Percentiles rank a stretch among this genome's conserved stretches.
phyloP scores from a whole-genome alignment of 305 asterid genomes.

The Fraxinus sp. region DNA sequence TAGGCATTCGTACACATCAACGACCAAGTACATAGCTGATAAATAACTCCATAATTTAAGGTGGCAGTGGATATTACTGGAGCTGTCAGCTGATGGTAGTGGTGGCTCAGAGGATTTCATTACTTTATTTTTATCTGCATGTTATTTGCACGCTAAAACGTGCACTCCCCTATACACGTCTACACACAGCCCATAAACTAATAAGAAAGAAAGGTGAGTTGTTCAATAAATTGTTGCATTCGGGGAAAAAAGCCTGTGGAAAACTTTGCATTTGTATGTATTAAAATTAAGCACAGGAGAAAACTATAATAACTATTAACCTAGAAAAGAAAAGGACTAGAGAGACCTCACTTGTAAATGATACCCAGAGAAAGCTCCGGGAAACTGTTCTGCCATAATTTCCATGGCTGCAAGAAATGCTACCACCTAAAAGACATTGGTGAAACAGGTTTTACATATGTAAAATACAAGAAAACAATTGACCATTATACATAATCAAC shows the following conservation, averaged over 20 bases:
- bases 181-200: neutral
- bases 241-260: neutral
- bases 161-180: neutral
- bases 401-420: constrained; percentile 96
- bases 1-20: neutral
- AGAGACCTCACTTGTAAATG: constrained; percentile 56
- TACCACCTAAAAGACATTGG: constrained; percentile 59
- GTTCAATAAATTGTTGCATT: neutral
- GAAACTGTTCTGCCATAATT: constrained; percentile 85
- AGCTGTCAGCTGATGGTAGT: neutral
- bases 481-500: neutral
- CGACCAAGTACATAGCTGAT: neutral
- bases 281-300: neutral
- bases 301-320: neutral
- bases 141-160: neutral
- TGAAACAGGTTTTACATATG: constrained; percentile 9
- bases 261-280: neutral
- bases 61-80: neutral
- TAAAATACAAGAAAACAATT: constrained; percentile 12
- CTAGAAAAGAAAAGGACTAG: neutral
- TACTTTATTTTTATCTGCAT: neutral
- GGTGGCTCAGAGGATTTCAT: neutral
- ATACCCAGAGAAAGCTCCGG: constrained; percentile 96
- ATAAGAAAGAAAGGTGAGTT: neutral
- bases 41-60: neutral